These are phyloP conservation scores for Cladorrhinum sp. DNA, from an alignment of 2,329 filamentous ascomycete species.

Conservation along the genomic window DNA sequence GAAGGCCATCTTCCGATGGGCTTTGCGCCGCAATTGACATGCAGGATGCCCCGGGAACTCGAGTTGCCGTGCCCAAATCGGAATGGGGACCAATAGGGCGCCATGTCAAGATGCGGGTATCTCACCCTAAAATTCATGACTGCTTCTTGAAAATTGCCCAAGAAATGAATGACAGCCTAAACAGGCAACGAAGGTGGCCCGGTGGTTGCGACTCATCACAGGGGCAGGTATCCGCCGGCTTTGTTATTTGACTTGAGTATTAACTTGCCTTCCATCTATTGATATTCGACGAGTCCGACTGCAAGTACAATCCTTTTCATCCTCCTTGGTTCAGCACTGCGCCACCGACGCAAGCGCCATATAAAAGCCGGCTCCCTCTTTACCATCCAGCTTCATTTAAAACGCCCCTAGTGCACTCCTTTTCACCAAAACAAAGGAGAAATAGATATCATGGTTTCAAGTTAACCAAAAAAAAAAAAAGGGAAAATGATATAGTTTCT, in stretches of 20 bases:
- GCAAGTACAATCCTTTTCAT: conserved; percentile 14
- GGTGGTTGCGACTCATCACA: background rate
- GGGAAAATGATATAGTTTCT: conserved; percentile 14
- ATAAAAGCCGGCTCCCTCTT: background rate
- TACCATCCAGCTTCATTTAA: background rate
- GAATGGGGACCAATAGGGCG: background rate
- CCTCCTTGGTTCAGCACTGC: conserved; percentile 1
- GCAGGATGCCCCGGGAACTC: background rate
- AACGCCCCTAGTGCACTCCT: background rate
- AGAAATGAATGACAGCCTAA: background rate
- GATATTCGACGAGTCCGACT: conserved; percentile 9
- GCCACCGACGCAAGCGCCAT: background rate
- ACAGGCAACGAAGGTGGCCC: background rate
- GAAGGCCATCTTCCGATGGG: background rate
- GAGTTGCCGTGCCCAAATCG: background rate
- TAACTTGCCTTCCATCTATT: background rate
- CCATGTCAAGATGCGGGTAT: background rate
- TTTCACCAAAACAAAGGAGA: conserved; percentile 13
- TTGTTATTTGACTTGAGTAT: background rate
- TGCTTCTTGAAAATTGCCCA: background rate
- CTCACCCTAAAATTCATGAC: background rate
- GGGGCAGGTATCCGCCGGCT: background rate
- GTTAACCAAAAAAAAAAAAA: conserved; percentile 11
- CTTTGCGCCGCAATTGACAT: background rate
- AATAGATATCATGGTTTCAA: conserved; percentile 7